Percentiles rank a stretch among this genome's conserved stretches.
Conservation (phyloP, 495 filamentous ascomycete genomes). For the Tuber microsphaerosporum region DNA sequence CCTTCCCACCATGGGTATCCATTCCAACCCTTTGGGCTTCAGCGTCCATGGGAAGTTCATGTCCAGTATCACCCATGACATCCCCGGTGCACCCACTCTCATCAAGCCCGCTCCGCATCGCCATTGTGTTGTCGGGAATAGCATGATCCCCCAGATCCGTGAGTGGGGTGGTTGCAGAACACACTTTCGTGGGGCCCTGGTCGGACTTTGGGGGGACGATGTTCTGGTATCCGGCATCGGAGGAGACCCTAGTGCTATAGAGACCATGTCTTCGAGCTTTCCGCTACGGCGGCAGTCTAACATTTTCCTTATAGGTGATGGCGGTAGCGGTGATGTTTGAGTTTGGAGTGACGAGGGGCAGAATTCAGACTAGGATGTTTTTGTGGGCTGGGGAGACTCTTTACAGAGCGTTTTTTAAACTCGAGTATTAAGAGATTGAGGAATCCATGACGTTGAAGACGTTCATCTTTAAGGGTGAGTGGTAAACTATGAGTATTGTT, state of each 20-base stretch:
- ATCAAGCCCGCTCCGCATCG: background rate
- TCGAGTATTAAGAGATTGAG: background rate
- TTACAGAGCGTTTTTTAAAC: background rate
- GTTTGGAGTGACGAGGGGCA: background rate
- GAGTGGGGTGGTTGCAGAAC: background rate
- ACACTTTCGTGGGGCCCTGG: background rate
- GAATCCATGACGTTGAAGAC: background rate
- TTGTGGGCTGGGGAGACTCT: background rate
- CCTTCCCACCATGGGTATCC: conserved; percentile 18
- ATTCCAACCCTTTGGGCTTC: conserved; percentile 19
- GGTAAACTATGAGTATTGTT: background rate
- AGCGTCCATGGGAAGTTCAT: conserved; percentile 12
- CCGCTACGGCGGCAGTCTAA: conserved; percentile 13
- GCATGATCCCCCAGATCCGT: background rate
- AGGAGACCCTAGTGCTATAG: conserved; percentile 22
- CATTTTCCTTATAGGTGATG: background rate
- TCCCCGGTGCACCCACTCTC: conserved; percentile 12
- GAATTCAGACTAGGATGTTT: background rate
- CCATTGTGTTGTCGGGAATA: conserved; percentile 8
- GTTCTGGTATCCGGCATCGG: conserved; percentile 12
- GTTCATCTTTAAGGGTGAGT: background rate
- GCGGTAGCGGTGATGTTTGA: background rate
- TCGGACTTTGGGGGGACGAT: background rate
- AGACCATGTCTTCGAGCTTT: conserved; percentile 17
- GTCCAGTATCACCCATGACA: conserved; percentile 15